Conservation (phyloP, 192 early-diverging fungal species). For the Mortierella alpina region DNA sequence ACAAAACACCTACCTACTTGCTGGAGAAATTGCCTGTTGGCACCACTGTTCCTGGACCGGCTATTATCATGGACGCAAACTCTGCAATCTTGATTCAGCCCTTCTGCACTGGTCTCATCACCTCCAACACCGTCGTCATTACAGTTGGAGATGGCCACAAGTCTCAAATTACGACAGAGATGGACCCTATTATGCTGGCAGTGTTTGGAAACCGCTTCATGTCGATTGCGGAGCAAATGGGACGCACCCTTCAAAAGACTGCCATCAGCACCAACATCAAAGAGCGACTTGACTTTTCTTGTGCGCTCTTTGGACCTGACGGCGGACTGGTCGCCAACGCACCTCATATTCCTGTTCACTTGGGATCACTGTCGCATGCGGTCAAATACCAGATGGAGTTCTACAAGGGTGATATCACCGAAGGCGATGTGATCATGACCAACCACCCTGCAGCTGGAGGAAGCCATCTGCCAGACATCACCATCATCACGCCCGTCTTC, state of each 20-base stretch:
- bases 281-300: constrained; percentile 97
- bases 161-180: constrained; percentile 59
- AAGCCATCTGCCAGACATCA: constrained; percentile 95
- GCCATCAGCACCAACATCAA: constrained; percentile 98
- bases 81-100: constrained; percentile 91
- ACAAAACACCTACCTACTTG: constrained; percentile 77
- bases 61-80: constrained; percentile 90
- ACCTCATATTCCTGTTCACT: constrained; percentile 92
- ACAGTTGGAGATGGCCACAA: constrained; percentile 58
- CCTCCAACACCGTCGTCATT: constrained; percentile 73
- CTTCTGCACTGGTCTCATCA: constrained; percentile 79
- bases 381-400: constrained; percentile 91
- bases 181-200: constrained; percentile 91
- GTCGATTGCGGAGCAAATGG: constrained; percentile 99
- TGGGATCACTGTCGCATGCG: constrained; percentile 94
- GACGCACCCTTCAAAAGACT: constrained; percentile 92
- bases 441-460: constrained; percentile 98
- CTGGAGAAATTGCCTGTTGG: constrained; percentile 75
- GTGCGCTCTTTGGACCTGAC: constrained; percentile 92
- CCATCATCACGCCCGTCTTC: constrained; percentile 96
- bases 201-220: constrained; percentile 98
- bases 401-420: constrained; percentile 71
- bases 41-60: constrained; percentile 80
- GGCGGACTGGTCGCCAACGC: constrained; percentile 89
- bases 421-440: constrained; percentile 94